These are phyloP conservation scores for Globisporangium barbulae DNA, from an alignment of 352 stramenopile species.

Conservation along the genomic window DNA sequence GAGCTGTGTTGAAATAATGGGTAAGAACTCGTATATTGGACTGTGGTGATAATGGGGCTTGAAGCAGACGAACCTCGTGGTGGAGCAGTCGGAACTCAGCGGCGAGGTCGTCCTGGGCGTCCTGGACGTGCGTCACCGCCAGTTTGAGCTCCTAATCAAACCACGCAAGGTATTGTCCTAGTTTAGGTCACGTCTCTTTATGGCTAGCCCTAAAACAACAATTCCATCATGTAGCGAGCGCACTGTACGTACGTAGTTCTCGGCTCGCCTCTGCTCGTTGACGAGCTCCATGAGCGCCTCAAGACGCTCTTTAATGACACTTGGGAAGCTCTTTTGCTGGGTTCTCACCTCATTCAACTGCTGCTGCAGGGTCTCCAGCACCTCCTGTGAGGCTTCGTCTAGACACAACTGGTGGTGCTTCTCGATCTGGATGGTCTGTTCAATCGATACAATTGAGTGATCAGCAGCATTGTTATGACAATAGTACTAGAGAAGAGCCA, in stretches of 20 bases:
- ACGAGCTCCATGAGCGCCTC: conserved; percentile 28
- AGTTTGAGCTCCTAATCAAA: conserved; percentile 39
- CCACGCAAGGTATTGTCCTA: not conserved
- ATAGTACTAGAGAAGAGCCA: not conserved
- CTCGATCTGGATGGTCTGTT: conserved; percentile 52
- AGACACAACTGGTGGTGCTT: conserved; percentile 52
- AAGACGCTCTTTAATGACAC: conserved; percentile 28
- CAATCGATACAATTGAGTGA: not conserved
- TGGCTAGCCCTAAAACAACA: too few relatives aligned
- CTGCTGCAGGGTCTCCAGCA: conserved; percentile 49
- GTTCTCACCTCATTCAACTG: conserved; percentile 44
- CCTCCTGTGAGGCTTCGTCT: conserved; percentile 55
- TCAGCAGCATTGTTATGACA: not conserved
- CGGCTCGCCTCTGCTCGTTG: conserved; percentile 25
- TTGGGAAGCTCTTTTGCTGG: conserved; percentile 30
- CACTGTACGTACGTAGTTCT: conserved; percentile 32
- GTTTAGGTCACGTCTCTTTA: too few relatives aligned
- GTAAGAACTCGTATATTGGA: not conserved
- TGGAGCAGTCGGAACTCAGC: conserved; percentile 45
- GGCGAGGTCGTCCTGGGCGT: conserved; percentile 38
- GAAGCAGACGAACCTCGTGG: conserved; percentile 29
- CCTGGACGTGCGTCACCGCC: conserved; percentile 37
- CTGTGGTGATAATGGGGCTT: not conserved
- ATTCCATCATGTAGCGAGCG: too few relatives aligned
- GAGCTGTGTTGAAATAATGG: not conserved